Base-by-base conservation (phyloP, 306 rosid species). In the Inga leiocalycina region DNA sequence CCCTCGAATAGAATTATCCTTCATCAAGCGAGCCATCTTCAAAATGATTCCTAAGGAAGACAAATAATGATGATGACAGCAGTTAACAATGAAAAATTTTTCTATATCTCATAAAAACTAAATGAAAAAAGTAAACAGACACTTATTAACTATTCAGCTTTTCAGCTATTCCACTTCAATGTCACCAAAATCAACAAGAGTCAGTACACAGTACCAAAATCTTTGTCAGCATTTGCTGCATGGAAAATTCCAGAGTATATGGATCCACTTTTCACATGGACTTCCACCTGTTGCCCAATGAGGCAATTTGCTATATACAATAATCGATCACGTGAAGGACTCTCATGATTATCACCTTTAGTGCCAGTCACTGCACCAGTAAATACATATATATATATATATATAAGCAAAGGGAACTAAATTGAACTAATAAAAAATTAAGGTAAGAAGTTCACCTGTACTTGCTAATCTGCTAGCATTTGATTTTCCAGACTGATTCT, bases 221-320 rank as follows among this genome's bases (percentile, higher is more conserved):
- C 99, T 85, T 89, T 88, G 81, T 89, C 97, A 22, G 91, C 71
- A 59, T 89, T 89, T 82, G 91, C 85, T 81, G 95, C 89, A 88
- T 97, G 97, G 87, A 94, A 94, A 86, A 97, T 86, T 87, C 99
- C 98, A 70, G 97, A 85, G 87, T 92, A 94, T 72, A 89, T 76
- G 52, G 94, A 89, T 85, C 99, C 98, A 83, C 87, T 86, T 89
- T 91, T 92, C 87, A 94, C 88, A 74, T 91, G 99, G 80, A 94
- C 97, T 76, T 94, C 94, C 85, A 94, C 99, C 48, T 87, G 93
- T 17, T 91, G 94, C 83, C 98, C 99, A 87, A 94, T 82, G 65
- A 91, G 87, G 84, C 93, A 91, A 57, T 97, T 86, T 34, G 95
- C 82, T 76, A 94, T 27, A 82, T 88, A 90, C 39, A 90, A 88